Base-by-base conservation (phyloP, 2,329 filamentous ascomycete species). In the Exophiala bonariae region DNA sequence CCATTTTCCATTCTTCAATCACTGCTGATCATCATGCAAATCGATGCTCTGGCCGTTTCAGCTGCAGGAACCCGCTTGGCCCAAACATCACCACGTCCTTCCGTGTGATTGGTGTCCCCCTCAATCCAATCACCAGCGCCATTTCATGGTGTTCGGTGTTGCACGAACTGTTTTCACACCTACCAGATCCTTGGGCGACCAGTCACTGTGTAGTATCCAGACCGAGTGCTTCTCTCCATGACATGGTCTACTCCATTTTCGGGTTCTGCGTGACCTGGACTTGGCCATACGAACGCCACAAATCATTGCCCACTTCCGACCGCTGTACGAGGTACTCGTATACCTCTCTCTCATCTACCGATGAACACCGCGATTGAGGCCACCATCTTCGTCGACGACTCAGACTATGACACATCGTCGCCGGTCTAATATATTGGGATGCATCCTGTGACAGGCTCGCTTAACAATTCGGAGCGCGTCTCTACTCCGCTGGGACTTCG, bases 51-150 rank as follows among this genome's bases (percentile, higher is more conserved):
- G 44, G 31, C 37, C 49, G 47, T 50, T 50, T 48, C 51, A 50
- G 43, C 51, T 54, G 47, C 47, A 54, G 44, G 45, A 50, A 48
- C 44, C 44, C 51, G 44, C 38, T 13, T 14, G 20, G n/a, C 14
- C 39, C 35, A 54, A 26, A 26, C 23, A 26, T 11, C 23, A 26
- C 11, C 23, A 11, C 23, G 39, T 42, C 44, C 41, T 48, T 45
- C 37, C 26, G 32, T 47, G 16, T 47, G 43, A 54, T 54, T 54
- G 51, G 47, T 37, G 43, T 41, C 26, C 9, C 19, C 7, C 6
- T 19, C 32, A 17, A 19, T 35, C 47, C 42, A 46, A 50, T 48
- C 44, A 50, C 18, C 33, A 33, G 19, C 8, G 20, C 34, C n/a
- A 10, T 19, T n/a, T 11, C 40, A 10, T 28, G 37, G 16, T 36